phyloP scores from a whole-genome alignment of 2,329 filamentous ascomycete species.

The Alternaria sp. region DNA sequence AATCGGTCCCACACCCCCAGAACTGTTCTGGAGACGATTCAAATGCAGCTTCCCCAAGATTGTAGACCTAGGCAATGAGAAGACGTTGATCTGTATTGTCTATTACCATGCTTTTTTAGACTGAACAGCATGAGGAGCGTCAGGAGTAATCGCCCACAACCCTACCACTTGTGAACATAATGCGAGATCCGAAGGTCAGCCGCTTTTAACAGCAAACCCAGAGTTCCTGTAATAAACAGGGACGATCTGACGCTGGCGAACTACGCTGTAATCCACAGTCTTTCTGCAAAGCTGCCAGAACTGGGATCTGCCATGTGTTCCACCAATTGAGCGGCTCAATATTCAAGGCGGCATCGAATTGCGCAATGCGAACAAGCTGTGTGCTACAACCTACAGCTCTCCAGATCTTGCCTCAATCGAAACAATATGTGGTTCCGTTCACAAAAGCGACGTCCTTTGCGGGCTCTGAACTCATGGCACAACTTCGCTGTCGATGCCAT shows the following conservation, averaged over 20 bases:
- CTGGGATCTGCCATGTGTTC: background rate
- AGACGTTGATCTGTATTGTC: background rate
- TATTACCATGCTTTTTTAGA: background rate
- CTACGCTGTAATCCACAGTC: background rate
- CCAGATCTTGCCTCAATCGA: accelerated
- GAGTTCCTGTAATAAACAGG: background rate
- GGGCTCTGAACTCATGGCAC: background rate
- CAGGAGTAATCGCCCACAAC: background rate
- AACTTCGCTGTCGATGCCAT: background rate
- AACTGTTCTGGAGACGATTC: background rate
- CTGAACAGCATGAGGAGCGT: background rate
- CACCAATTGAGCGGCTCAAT: background rate
- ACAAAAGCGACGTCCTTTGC: background rate
- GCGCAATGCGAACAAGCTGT: background rate
- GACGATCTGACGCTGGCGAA: background rate
- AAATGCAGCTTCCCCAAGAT: background rate
- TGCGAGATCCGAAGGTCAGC: background rate
- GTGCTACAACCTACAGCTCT: background rate
- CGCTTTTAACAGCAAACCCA: background rate
- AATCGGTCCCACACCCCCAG: background rate
- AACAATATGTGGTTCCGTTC: background rate
- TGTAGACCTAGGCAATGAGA: background rate
- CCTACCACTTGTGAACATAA: background rate
- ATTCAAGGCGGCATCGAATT: background rate
- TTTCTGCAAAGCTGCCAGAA: background rate